Evolutionary conservation across 2,329 filamentous ascomycete species (phyloP), one percentile per base, ranked within the genome.

Genomic region (Verticillium nonalfalfae): DNA sequence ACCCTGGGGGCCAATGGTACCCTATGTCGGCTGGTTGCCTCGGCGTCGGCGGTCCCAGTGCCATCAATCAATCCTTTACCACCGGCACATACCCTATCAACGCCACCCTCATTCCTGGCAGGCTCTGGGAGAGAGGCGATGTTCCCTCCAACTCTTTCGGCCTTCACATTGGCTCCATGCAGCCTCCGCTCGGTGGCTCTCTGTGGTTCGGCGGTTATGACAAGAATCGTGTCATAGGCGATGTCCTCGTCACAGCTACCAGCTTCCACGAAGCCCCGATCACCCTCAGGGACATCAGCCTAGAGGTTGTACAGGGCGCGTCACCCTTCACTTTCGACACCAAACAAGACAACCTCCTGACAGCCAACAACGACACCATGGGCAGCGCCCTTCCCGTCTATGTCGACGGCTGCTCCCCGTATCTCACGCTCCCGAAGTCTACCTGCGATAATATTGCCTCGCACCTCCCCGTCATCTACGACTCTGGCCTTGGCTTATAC

Each of bases 141-240:
- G 75, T 68, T 18, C 69, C 72, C 2, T 78, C 76, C 1, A 77
- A 75, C 61, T 78, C 75, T 0, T 79, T 74, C 61, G 71, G 72
- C 15, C 69, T 79, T 73, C 77, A 79, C 60, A 76, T 79, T 21
- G 76, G 76, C 5, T 75, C 76, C 0, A 74, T 67, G 2, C 65
- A 63, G 15, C 70, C 70, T 6, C 54, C 59, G 0, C 71, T 76
- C 63, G 56, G 65, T 0, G 75, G 73, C 0, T 78, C 77, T 0
- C 66, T 78, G 6, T 67, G 71, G 18, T 72, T 76, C 55, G 77
- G 76, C 3, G 76, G 75, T 1, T 79, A 78, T 62, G 77, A 79
- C 62, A 68, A 71, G 62, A 74, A 71, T 39, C 74, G 77, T n/a
- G 65, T 77, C 9, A 39, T 75, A 1, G 74, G 75, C 0, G 69